Base-by-base conservation (phyloP, 805 yeast species). In the Metschnikowia gruessii region DNA sequence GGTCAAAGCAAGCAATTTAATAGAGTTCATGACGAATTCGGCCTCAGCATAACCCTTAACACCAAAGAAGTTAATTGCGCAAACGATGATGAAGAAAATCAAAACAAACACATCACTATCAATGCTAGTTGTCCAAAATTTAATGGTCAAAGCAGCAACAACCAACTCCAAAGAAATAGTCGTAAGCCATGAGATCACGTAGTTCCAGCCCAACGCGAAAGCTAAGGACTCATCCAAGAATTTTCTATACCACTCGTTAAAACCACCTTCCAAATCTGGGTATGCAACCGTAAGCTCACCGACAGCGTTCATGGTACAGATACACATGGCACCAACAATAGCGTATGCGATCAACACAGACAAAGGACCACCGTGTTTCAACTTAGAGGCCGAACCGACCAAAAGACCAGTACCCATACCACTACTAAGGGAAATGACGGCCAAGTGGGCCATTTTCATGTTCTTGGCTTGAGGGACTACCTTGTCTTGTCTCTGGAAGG, bases 251-350 rank as follows among this genome's bases (percentile, higher is more conserved):
- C 59, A 62, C 29, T 59, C 57, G 44, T 62, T 62, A 55, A 61
- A 62, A 4, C 66, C 66, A 18, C 65, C 65, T 17, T 80, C 70
- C 43, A 83, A 66, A 30, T 73, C 70, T 33, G 79, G 68, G 55
- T 79, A 83, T 13, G 79, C 74, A 42, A 81, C 82, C 1, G 87
- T 83, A 68, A 83, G 62, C 63, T 72, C 75, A 13, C 75, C 76
- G 28, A 72, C 72, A 12, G 72, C 65, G 52, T 62, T 70, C 51
- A 70, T 62, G 35, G 74, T 69, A 18, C 57, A 55, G 19, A 61
- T 53, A 50, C 63, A 59, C 64, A 61, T 61, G 43, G 53, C 46
- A 13, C 64, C 64, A 28, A 57, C 58, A 21, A 61, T 50, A 36
- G 57, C 52, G 44, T 61, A 61, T 13, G 62, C 64, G 16, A 61